These are phyloP conservation scores for Hemerocallis citrina DNA, from an alignment of 106 monocot genomes.

Conservation along the genomic window DNA sequence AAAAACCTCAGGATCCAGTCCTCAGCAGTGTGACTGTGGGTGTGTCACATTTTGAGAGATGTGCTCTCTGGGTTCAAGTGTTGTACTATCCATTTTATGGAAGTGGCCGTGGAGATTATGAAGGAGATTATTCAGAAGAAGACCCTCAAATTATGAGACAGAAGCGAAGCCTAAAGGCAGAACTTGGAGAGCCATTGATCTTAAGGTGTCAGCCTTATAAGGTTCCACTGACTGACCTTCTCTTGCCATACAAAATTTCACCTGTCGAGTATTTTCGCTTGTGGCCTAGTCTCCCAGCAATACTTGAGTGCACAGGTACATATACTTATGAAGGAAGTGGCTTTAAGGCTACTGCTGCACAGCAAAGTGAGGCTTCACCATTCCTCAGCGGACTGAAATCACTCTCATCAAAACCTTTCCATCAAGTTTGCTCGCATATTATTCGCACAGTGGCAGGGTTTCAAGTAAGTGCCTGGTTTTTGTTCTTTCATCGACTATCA, in stretches of 20 bases:
- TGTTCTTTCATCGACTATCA: background rate
- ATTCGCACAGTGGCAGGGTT: constrained; percentile 95
- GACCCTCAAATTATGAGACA: constrained; percentile 60
- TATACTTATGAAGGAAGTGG: constrained; percentile 98
- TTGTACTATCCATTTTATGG: constrained; percentile 95
- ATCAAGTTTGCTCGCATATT: constrained; percentile 97
- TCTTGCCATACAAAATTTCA: constrained; percentile 75
- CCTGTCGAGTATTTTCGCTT: constrained; percentile 93
- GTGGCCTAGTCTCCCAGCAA: constrained; percentile 94
- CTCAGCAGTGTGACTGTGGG: constrained; percentile 93
- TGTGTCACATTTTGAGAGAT: constrained; percentile 97
- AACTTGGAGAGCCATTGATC: constrained; percentile 85
- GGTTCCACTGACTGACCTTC: constrained; percentile 84
- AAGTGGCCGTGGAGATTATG: constrained; percentile 38
- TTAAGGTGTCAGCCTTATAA: constrained; percentile 93
- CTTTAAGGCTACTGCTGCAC: constrained; percentile 94
- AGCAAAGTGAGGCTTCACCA: constrained; percentile 83
- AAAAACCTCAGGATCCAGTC: constrained; percentile 96
- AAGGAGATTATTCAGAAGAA: constrained; percentile 79
- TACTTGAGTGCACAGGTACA: constrained; percentile 84
- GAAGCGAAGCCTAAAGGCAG: constrained; percentile 42
- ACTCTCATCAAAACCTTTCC: constrained; percentile 85
- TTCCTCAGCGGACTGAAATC: constrained; percentile 91
- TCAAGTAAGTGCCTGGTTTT: constrained; percentile 44
- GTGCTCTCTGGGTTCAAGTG: constrained; percentile 97